Evolutionary conservation across 2,329 filamentous ascomycete species (phyloP), one percentile per base, ranked within the genome.

Genomic region (Claviceps sp.): DNA sequence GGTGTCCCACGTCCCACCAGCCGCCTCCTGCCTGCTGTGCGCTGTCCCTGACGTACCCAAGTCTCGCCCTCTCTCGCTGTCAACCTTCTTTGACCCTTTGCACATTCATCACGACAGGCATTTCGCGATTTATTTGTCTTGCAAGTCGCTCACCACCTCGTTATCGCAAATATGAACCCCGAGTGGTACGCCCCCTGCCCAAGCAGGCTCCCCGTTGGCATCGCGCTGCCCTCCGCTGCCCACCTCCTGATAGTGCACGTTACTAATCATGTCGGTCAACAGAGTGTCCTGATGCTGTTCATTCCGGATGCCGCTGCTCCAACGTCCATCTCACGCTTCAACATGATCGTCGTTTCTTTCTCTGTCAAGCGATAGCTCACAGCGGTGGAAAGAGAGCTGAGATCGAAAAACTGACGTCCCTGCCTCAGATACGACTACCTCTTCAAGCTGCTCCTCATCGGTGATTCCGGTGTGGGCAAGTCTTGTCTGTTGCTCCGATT

Each of bases 361-460:
- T n/a, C n/a, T 4, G 3, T 43, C 42, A 30, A 18, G 16, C 14
- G 24, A 45, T 4, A 45, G 6, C 14, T 7, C 14, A 16, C 43
- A 26, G 43, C 16, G 3, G 24, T n/a, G 24, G 43, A 8, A 4
- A 14, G 20, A 43, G 5, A 22, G 4, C 14, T 14, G 11, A 6
- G 11, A 24, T 43, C 2, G 9, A 5, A 18, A 47, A 47, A 30
- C 62, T 66, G 55, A 66, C 61, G 37, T 50, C 20, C 52, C 52
- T 49, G 43, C 51, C 51, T 50, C 67, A 97, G 93, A 93, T 98
- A 98, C 87, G 93, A 98, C 72, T 98, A 98, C 73, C 89, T 98
- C 67, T 98, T 98, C 84, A 98, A 98, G 84, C 89, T 98, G 61
- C 88, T 98, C 73, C 91, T 98, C 78, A 98, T 98, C 83, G 93